Conservation (phyloP, 83 land plant species). For the Larix sibirica region DNA sequence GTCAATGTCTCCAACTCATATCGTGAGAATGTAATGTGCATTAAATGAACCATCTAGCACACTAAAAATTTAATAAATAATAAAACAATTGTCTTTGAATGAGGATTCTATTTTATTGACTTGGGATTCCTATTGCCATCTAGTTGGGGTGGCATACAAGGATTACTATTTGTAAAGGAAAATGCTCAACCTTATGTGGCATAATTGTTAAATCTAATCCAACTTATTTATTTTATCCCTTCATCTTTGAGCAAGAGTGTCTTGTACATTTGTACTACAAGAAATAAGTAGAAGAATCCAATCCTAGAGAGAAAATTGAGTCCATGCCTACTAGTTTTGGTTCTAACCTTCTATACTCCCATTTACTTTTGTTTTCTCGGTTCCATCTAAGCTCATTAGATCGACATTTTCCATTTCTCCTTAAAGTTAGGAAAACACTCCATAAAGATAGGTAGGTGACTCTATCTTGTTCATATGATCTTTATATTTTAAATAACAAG, state of each 20-base stretch:
- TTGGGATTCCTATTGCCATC: constrained; percentile 14
- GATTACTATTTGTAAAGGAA: neutral
- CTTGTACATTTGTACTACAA: neutral
- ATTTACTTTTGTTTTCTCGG: too few relatives aligned
- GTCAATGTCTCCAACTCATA: constrained; percentile 23
- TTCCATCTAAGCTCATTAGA: too few relatives aligned
- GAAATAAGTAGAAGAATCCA: neutral
- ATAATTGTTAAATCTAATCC: neutral
- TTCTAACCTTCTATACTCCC: neutral
- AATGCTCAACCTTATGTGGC: neutral
- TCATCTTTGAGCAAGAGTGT: neutral
- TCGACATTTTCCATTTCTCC: too few relatives aligned
- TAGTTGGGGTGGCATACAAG: neutral
- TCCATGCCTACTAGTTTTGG: neutral
- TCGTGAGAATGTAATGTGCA: too few relatives aligned
- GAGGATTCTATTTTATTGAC: constrained; percentile 7
- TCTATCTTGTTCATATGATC: too few relatives aligned
- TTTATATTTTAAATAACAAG: too few relatives aligned
- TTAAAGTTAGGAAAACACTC: too few relatives aligned
- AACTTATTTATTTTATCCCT: neutral
- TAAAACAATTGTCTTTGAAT: constrained; percentile 4
- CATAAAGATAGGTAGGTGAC: too few relatives aligned
- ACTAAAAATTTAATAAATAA: constrained; percentile 17
- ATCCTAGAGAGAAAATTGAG: neutral
- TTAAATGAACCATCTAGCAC: constrained; percentile 30